Conservation (phyloP, 2,329 filamentous ascomycete genomes). For the Talaromyces sp. region DNA sequence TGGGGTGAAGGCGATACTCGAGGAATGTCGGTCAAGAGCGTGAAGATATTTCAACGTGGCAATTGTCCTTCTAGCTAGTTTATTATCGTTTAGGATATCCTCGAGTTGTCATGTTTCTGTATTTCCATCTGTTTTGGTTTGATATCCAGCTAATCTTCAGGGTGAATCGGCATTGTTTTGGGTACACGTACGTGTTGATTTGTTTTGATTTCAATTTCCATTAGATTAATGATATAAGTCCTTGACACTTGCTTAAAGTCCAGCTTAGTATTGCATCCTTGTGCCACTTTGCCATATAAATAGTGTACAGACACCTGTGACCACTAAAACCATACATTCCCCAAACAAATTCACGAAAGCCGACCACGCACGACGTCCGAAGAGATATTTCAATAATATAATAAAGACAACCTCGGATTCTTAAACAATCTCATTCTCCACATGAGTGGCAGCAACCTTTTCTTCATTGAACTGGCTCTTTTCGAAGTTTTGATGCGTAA, state of each 20-base stretch:
- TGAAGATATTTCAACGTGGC: constrained; percentile 18
- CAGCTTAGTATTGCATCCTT: not conserved
- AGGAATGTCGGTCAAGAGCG: constrained; percentile 17
- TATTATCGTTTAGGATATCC: not conserved
- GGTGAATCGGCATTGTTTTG: not conserved
- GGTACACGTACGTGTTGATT: too few relatives aligned
- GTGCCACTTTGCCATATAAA: not conserved
- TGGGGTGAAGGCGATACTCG: constrained; percentile 15
- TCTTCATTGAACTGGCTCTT: constrained; percentile 4
- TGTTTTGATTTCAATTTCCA: not conserved
- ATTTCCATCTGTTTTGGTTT: not conserved
- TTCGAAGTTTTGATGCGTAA: constrained; percentile 11
- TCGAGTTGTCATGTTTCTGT: not conserved
- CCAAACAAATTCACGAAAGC: not conserved
- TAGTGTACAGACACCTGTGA: not conserved
- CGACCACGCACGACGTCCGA: too few relatives aligned
- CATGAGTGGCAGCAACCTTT: constrained; percentile 5
- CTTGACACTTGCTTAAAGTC: not conserved
- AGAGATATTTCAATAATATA: not conserved
- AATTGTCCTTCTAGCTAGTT: constrained; percentile 4
- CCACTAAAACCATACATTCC: not conserved
- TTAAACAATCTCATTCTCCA: constrained; percentile 10
- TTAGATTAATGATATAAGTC: not conserved
- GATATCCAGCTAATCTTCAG: not conserved
- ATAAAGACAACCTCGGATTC: not conserved